phyloP scores from a whole-genome alignment of 192 early-diverging fungal species.

The Lobulomyces angularis region DNA sequence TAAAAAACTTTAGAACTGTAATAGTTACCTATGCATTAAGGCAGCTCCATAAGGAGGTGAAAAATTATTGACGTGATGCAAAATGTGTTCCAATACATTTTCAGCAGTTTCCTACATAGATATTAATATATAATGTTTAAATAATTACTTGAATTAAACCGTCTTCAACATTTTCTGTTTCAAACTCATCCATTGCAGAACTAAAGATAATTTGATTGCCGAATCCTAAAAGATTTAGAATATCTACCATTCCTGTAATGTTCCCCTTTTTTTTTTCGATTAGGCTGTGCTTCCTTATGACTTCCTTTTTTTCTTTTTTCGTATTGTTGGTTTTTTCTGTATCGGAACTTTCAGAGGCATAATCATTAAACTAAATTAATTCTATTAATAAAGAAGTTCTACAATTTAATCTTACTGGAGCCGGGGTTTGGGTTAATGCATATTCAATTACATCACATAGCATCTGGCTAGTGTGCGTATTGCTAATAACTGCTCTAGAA shows the following conservation, averaged over 20 bases:
- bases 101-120: conserved; percentile 50
- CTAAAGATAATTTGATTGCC: no score
- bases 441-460: conserved; percentile 64
- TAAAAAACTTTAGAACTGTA: background rate
- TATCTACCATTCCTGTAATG: no score
- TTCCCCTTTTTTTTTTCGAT: no score
- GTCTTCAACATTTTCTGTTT: background rate
- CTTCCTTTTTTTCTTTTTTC: background rate
- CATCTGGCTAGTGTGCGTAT: conserved; percentile 45
- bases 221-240: no score
- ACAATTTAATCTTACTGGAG: background rate
- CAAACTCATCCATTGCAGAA: conserved; percentile 5
- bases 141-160: background rate
- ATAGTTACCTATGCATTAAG: conserved; percentile 31
- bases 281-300: no score
- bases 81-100: conserved; percentile 51
- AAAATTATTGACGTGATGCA: conserved; percentile 59
- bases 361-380: no score
- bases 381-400: no score
- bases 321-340: no score
- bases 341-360: no score
- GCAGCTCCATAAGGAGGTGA: conserved; percentile 48
- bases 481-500: conserved; percentile 42
- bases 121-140: conserved; percentile 13
- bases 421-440: conserved; percentile 20